Evolutionary conservation across 192 early-diverging fungal species (phyloP), one percentile per base, ranked within the genome.

Genomic region (Coemansia sp.): DNA sequence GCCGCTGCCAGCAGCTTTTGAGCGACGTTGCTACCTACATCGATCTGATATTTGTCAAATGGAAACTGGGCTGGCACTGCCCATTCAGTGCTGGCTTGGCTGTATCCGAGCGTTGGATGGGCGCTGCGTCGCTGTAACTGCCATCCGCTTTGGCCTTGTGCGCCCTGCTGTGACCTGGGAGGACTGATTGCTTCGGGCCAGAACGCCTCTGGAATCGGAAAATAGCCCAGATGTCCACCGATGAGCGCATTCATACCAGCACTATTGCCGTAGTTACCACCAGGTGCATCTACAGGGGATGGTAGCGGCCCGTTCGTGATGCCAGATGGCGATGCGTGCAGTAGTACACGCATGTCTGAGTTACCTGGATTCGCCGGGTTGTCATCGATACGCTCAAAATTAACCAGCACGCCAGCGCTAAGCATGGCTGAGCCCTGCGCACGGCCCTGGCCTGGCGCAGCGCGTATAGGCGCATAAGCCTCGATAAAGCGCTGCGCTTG

Each of bases 201-300:
- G 72, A 84, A 93, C 19, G 86, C 53, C 56, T 93, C 90, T 3
- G 90, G 90, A 8, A 93, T 87, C 4, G 90, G 90, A 72, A 92
- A 90, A 60, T 86, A 80, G 14, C 81, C 82, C 6, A 83, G 31
- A 14, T 84, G 70, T 4, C 71, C 74, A 30, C 56, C 64, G 52
- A 76, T 67, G 55, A 81, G 52, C 23, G 78, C 78, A 3, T 62
- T 34, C 10, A 76, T 64, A 9, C 78, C 78, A 0, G 74, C 69
- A 52, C 74, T 81, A 54, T 65, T 74, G 16, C 72, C 71, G 18
- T 70, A 65, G 34, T 31, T 60, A 38, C 44, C 52, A 23, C n/a
- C 28, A 6, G 49, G 2, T 56, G 25, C 74, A 44, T 49, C 80
- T 31, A 49, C 78, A 41, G 60, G 81, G 58, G 54, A 74, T 54